These are phyloP conservation scores for Colletotrichum tropicale DNA, from an alignment of 2,329 filamentous ascomycete genomes.

Conservation along the genomic window DNA sequence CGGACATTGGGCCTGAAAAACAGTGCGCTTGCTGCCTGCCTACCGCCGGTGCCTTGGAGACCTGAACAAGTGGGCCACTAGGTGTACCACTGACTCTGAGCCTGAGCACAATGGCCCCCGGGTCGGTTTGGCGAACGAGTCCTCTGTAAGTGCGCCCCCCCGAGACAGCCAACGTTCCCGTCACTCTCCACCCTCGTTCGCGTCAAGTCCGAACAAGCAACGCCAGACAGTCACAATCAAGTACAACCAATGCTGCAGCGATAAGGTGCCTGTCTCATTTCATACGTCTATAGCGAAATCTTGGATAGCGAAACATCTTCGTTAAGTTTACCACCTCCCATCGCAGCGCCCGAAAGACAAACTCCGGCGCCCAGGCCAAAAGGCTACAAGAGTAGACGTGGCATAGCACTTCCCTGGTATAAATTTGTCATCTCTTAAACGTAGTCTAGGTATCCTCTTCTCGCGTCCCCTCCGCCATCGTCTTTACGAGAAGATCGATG, in stretches of 20 bases:
- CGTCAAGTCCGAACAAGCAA: neutral
- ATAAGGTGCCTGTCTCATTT: neutral
- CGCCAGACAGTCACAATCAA: neutral
- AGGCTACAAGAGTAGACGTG: neutral
- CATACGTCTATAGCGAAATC: neutral
- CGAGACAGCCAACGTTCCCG: neutral
- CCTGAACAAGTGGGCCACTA: too few relatives aligned
- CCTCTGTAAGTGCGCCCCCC: too few relatives aligned
- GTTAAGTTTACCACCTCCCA: neutral
- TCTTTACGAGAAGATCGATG: neutral
- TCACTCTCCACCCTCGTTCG: neutral
- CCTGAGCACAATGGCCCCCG: too few relatives aligned
- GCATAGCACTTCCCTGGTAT: neutral
- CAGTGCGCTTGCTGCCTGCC: too few relatives aligned
- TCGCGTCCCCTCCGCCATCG: neutral
- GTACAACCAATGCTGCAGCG: neutral
- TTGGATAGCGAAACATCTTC: neutral
- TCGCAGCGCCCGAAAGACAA: neutral
- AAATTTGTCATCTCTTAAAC: neutral
- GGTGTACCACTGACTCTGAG: too few relatives aligned
- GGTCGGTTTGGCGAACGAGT: too few relatives aligned
- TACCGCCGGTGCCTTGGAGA: too few relatives aligned
- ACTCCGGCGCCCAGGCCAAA: neutral
- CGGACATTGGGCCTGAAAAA: too few relatives aligned
- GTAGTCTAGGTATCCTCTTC: neutral